Base-by-base conservation (phyloP, 768 basidiomycete species). In the Boletus barrowsii region DNA sequence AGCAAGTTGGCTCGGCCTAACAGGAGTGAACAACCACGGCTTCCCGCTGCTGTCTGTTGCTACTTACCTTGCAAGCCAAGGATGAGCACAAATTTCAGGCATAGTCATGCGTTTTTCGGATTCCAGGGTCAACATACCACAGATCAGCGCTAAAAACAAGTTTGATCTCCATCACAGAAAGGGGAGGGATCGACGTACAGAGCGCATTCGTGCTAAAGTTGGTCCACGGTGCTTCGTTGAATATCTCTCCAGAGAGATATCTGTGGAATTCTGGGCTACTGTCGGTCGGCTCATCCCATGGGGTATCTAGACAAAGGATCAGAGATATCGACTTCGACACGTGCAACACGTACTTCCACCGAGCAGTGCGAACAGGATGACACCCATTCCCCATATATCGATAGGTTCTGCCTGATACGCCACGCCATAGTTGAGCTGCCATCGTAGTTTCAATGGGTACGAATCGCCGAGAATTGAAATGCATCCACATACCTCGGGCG, bases 381-480 rank as follows among this genome's bases (percentile, higher is more conserved):
- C 90, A 1, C 97, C 97, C 40, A 91, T 82, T 0, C 93, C 93
- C 97, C 97, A 99, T 10, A 92, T 84, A 67, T 99, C 97, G 22
- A 98, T 82, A 0, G 97, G 94, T 54, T 97, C 93, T 2, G 94
- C 97, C 14, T 83, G 70, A 71, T 98, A 99, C 0, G 90, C 80
- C 10, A 68, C 74, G 4, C 83, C 76, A 4, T 73, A 74, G 35
- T 84, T 86, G 32, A 96, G 70, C 93, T 95, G 52, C 3, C 8
- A 39, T 20, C 9, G 18, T 35, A 39, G 18, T 43, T 18, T 15
- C 9, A 35, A 10, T 51, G 42, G 52, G 32, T 7, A 32, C 1
- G 4, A 20, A 24, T 29, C 15, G n/a, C 41, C 48, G 14, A 37
- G 18, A 3, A 22, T 39, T n/a, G 45, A 14, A 20, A 33, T 3